Base-by-base conservation (phyloP, 2,329 filamentous ascomycete species). In the Colletotrichum sp. region DNA sequence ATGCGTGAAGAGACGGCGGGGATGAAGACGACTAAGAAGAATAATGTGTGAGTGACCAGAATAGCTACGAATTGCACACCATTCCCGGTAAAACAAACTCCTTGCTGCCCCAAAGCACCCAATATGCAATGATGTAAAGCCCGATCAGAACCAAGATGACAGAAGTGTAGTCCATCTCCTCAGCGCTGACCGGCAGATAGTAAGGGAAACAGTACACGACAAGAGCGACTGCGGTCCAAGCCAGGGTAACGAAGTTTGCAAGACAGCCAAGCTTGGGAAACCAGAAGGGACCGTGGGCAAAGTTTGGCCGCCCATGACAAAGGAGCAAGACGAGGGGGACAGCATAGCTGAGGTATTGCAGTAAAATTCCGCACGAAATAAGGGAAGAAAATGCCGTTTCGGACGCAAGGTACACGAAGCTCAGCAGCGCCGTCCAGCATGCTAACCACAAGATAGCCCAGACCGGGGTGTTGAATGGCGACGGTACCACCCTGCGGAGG, bases 141-240 rank as follows among this genome's bases (percentile, higher is more conserved):
- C 60, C 73, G 59, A 81, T 72, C 1, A 57, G 79, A 6, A 44
- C 77, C 30, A 81, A 74, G 1, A 81, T 80, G 3, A 49, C 76
- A 6, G 80, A 81, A 4, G 77, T 78, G 21, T 82, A 81, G 60
- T 82, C 81, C 81, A 82, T 82, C 26, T 76, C 59, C 4, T 76
- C 75, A 0, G 76, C 69, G 26, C 78, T 55, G 4, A 77, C 79
- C 6, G 79, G 77, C 3, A 77, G 32, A 24, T 81, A 80, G 39
- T 77, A 80, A 4, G 81, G 81, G 26, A 82, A 81, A 57, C 79
- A 81, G 39, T 82, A 82, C 60, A 82, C 81, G 4, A 81, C 34
- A 9, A 79, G 55, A 16, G 79, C 80, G 26, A 80, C 68, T 5
- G 74, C 52, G 2, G 79, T 68, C 81, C 81, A 82, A 8, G 70